A percentile compares a stretch with the other conserved stretches of the same genome.
Conservation (phyloP, 257 asterid species). For the Solanum virginianum region DNA sequence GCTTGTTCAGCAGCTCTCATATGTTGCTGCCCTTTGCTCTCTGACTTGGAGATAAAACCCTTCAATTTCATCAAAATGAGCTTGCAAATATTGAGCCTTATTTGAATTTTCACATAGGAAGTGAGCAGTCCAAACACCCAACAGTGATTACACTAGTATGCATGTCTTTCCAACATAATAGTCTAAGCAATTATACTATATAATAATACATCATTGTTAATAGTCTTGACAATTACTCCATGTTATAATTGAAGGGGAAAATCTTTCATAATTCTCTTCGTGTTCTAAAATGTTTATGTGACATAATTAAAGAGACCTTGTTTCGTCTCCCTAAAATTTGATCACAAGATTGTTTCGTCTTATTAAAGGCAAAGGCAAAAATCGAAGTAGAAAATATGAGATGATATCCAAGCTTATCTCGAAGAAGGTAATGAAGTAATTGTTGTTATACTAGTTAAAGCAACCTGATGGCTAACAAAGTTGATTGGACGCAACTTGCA, state of each 20-base stretch:
- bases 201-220: neutral
- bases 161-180: neutral
- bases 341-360: no score
- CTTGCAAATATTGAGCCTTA: no score
- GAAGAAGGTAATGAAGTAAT: neutral
- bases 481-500: no score
- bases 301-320: neutral
- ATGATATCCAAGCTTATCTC: neutral
- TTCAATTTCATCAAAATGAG: no score
- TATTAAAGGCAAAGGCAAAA: neutral
- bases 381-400: no score
- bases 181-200: neutral
- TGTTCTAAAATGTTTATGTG: neutral
- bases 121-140: no score
- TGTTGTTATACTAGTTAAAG: no score
- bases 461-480: no score
- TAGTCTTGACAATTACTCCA: neutral
- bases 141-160: neutral
- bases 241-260: neutral
- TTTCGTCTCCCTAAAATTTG: neutral
- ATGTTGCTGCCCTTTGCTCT: no score
- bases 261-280: neutral
- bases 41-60: no score
- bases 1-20: no score
- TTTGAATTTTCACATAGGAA: no score